Percentiles rank a stretch among this genome's conserved stretches.
Conservation (phyloP, 495 filamentous ascomycete genomes). For the Usnea hakonensis region DNA sequence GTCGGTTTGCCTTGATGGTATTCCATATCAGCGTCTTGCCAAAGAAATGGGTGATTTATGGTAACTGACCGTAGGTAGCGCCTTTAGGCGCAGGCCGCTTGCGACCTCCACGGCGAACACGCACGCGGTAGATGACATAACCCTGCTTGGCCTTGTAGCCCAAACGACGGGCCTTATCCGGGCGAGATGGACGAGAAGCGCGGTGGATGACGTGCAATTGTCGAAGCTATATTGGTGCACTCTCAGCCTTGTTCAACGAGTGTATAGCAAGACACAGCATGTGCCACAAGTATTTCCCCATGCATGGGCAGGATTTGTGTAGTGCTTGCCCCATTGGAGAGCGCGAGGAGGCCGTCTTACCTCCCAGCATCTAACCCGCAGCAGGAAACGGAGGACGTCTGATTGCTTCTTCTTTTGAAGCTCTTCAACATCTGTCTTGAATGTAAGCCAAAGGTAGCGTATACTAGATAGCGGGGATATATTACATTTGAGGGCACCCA, state of each 20-base stretch:
- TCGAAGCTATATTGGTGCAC: conserved; percentile 98
- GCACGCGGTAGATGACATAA: conserved; percentile 99
- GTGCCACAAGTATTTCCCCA: conserved; percentile 17
- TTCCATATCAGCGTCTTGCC: conserved; percentile 17
- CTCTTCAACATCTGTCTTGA: conserved; percentile 74
- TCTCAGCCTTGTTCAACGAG: conserved; percentile 99
- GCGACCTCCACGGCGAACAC: conserved; percentile 93
- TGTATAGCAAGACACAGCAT: conserved; percentile 75
- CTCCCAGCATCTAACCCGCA: conserved; percentile 99
- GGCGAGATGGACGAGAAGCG: conserved; percentile 93
- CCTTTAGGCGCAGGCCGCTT: conserved; percentile 95
- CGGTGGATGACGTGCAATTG: conserved; percentile 99
- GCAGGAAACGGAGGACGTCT: conserved; percentile 97
- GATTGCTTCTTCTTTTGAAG: conserved; percentile 99
- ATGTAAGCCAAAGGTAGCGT: not conserved
- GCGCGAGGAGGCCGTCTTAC: conserved; percentile 59
- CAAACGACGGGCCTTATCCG: conserved; percentile 98
- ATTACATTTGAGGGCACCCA: conserved; percentile 83
- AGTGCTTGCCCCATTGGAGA: conserved; percentile 24
- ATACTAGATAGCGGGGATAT: not conserved
- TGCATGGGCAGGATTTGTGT: not conserved
- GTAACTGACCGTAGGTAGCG: conserved; percentile 87
- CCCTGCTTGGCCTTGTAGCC: conserved; percentile 99
- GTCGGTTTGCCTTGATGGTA: conserved; percentile 79
- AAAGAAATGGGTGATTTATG: not conserved